Conservation (phyloP, 495 filamentous ascomycete species). For the Talaromyces thailandensis region DNA sequence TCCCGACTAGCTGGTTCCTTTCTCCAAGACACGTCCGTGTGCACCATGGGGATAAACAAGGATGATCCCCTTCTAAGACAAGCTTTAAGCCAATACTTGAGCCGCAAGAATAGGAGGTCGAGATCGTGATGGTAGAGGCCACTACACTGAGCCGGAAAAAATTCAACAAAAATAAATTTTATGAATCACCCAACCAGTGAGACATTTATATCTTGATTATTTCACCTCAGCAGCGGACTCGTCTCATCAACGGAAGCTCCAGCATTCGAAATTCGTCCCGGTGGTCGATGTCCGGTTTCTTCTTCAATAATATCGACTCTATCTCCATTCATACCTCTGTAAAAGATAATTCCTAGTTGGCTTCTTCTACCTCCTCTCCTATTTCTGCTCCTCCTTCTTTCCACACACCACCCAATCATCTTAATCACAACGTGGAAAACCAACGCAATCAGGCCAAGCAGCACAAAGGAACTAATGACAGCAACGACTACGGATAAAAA, state of each 20-base stretch:
- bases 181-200: not conserved
- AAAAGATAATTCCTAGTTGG: not conserved
- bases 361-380: not conserved
- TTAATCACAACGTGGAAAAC: slow-evolving; percentile 17
- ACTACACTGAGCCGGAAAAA: not conserved
- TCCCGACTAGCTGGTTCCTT: not conserved
- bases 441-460: slow-evolving; percentile 18
- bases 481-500: slow-evolving; percentile 31
- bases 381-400: slow-evolving; percentile 8
- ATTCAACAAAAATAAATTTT: not conserved
- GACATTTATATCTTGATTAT: not conserved
- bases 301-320: not conserved
- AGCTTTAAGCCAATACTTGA: slow-evolving; percentile 54
- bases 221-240: not conserved
- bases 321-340: not conserved
- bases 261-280: not conserved
- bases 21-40: slow-evolving; percentile 69
- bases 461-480: slow-evolving; percentile 25
- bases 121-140: not conserved
- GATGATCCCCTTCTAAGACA: slow-evolving; percentile 72
- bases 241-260: not conserved
- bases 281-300: not conserved
- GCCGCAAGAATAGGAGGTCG: not conserved
- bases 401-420: slow-evolving; percentile 14
- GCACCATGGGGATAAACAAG: slow-evolving; percentile 80